Percentiles rank a stretch among this genome's conserved stretches.
These are phyloP conservation scores for Nakazawaea wyomingensis DNA, from an alignment of 805 yeast species.

Conservation along the genomic window DNA sequence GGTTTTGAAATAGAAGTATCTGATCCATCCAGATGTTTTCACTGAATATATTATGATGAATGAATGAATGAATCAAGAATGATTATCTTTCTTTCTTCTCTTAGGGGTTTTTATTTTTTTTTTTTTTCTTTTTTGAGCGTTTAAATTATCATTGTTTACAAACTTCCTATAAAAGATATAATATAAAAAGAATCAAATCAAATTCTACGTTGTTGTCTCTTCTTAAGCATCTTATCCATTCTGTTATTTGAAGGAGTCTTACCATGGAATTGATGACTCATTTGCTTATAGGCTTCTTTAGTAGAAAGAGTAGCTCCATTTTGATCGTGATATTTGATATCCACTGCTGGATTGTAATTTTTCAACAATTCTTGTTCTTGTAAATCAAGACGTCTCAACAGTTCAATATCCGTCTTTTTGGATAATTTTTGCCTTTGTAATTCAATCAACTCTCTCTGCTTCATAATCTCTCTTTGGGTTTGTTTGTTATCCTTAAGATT, in stretches of 20 bases:
- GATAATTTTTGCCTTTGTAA: constrained; percentile 7
- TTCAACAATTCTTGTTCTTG: constrained; percentile 18
- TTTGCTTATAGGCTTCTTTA: constrained; percentile 70
- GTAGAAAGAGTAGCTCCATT: constrained; percentile 52
- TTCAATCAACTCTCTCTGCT: constrained; percentile 14
- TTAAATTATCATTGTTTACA: constrained; percentile 3
- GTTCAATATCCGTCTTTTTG: constrained; percentile 2
- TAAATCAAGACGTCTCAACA: background rate
- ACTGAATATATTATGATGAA: no score
- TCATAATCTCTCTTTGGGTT: constrained; percentile 17
- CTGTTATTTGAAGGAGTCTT: constrained; percentile 16
- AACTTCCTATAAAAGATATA: background rate
- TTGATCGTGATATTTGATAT: constrained; percentile 58
- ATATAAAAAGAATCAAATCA: background rate
- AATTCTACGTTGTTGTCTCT: background rate
- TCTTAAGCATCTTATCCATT: constrained; percentile 1
- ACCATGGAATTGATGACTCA: constrained; percentile 80
- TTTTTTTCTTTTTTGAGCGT: background rate
- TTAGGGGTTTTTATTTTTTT: background rate
- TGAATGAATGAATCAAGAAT: background rate
- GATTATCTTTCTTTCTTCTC: background rate
- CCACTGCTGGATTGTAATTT: constrained; percentile 42
- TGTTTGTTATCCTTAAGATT: constrained; percentile 11
- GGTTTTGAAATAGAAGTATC: no score
- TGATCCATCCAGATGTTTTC: no score